Conservation (phyloP, 176 grass and related monocot species). For the Pontederia crassipes region DNA sequence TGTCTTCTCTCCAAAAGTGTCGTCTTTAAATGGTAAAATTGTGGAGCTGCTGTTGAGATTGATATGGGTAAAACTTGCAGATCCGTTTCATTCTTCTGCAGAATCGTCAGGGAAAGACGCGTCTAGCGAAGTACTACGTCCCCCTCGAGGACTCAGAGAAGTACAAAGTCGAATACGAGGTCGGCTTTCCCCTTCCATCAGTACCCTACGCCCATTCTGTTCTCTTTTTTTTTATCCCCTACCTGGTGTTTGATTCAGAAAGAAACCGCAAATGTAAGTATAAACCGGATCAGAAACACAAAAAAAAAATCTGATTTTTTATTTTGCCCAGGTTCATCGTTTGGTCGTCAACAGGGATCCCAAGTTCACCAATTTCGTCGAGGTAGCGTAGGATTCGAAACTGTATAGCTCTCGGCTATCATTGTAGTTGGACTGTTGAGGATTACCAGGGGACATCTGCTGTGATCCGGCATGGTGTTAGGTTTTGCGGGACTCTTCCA, state of each 20-base stretch:
- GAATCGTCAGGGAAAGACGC: conserved; percentile 98
- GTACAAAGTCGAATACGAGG: conserved; percentile 99
- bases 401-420: too few species aligned
- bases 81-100: conserved; percentile 97
- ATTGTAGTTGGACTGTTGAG: too few species aligned
- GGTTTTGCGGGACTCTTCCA: too few species aligned
- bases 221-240: not conserved
- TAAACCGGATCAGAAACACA: too few species aligned
- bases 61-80: conserved; percentile 16
- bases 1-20: not conserved
- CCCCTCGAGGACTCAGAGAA: conserved; percentile 98
- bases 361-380: conserved; percentile 98
- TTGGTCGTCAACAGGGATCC: conserved; percentile 92
- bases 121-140: conserved; percentile 93
- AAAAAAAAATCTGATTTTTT: not conserved
- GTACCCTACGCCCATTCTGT: not conserved
- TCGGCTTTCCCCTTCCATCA: conserved; percentile 11
- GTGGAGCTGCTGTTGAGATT: too few species aligned
- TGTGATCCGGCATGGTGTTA: too few species aligned
- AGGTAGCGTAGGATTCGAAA: conserved; percentile 31
- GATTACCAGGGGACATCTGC: too few species aligned
- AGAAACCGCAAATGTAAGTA: not conserved
- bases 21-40: not conserved
- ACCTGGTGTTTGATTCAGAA: not conserved
- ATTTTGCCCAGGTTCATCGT: conserved; percentile 60